Evolutionary conservation across 257 asterid species (phyloP).

Genomic region (Scutellaria barbata): DNA sequence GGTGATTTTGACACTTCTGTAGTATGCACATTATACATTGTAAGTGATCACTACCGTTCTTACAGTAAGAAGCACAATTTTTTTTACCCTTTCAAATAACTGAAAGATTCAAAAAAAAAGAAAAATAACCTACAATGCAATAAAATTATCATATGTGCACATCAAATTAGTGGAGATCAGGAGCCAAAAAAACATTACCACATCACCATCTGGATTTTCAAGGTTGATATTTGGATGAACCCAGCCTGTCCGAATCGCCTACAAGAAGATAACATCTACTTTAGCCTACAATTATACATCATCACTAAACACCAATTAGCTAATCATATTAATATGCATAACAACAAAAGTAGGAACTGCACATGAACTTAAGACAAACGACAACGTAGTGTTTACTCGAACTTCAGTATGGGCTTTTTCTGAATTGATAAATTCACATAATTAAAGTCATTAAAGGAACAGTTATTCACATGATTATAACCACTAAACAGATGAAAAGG

Average conservation of each 20-base stretch:
- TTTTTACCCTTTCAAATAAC: neutral
- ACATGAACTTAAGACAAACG: slow-evolving; percentile 15
- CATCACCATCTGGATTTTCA: slow-evolving; percentile 88
- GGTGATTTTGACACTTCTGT: neutral
- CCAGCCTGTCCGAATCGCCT: slow-evolving; percentile 98
- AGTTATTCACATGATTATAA: neutral
- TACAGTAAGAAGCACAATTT: neutral
- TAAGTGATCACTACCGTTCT: too few species aligned
- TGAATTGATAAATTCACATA: neutral
- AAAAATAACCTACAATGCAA: neutral
- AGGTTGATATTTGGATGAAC: slow-evolving; percentile 96
- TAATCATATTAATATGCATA: slow-evolving; percentile 22
- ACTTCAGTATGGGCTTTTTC: neutral
- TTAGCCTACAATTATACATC: slow-evolving; percentile 24
- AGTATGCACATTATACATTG: too few species aligned
- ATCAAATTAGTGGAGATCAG: slow-evolving; percentile 21
- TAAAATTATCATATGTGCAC: neutral
- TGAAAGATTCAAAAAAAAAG: neutral
- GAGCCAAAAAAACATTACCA: slow-evolving; percentile 60
- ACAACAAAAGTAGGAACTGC: neutral
- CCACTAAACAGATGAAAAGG: slow-evolving; percentile 20
- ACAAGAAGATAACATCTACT: slow-evolving; percentile 37
- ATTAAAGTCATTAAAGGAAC: neutral
- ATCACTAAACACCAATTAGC: slow-evolving; percentile 25
- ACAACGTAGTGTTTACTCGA: neutral